These are phyloP conservation scores for Chaetomium tenue DNA, from an alignment of 495 filamentous ascomycete species.

Conservation along the genomic window DNA sequence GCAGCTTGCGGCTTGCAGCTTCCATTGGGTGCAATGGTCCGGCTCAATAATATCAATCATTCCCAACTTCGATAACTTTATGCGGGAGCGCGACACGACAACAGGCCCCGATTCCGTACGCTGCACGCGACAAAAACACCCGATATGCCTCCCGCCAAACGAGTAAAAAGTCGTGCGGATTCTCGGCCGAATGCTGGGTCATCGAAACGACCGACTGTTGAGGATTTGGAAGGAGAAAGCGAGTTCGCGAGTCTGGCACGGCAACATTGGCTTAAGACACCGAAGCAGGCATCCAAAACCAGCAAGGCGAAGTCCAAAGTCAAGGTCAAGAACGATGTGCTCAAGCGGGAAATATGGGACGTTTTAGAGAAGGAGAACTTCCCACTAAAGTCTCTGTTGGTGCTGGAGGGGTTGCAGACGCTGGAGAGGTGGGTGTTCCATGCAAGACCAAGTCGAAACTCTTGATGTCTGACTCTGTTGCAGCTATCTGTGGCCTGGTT, in stretches of 20 bases:
- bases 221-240: conserved; percentile 67
- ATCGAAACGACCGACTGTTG: conserved; percentile 41
- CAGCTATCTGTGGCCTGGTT: conserved; percentile 93
- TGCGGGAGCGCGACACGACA: conserved; percentile 24
- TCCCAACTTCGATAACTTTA: conserved; percentile 5
- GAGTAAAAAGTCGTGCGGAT: conserved; percentile 46
- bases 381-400: conserved; percentile 69
- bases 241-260: conserved; percentile 79
- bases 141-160: conserved; percentile 51
- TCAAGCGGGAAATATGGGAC: conserved; percentile 92
- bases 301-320: conserved; percentile 65
- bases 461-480: conserved; percentile 24
- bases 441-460: not conserved
- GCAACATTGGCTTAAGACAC: conserved; percentile 73
- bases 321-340: conserved; percentile 79
- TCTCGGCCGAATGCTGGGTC: conserved; percentile 38
- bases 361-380: conserved; percentile 77
- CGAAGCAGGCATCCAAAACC: conserved; percentile 52
- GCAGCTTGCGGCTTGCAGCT: conserved; percentile 17
- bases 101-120: conserved; percentile 3
- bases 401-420: conserved; percentile 86
- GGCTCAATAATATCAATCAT: not conserved
- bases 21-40: not conserved
- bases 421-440: conserved; percentile 66
- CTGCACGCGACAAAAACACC: conserved; percentile 25